Conservation (phyloP, 768 basidiomycete genomes). For the Suillus plorans region DNA sequence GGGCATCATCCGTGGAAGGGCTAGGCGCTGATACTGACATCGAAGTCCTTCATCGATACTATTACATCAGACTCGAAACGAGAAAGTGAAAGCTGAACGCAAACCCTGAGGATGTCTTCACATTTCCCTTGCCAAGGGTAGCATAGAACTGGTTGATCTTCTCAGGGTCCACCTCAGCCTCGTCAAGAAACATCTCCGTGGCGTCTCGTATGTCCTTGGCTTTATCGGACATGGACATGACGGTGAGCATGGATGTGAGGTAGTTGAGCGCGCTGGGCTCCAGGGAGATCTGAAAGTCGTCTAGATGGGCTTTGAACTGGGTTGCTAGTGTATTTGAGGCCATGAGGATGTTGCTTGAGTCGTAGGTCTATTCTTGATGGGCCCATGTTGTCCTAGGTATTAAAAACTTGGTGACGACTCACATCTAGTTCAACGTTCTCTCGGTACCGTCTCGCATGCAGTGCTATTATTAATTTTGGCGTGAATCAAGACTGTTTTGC, state of each 20-base stretch:
- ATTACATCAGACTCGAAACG: not conserved
- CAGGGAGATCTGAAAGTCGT: slow-evolving; percentile 9
- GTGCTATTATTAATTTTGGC: not conserved
- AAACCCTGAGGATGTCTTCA: not conserved
- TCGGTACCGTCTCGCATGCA: not conserved
- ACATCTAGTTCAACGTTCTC: not conserved
- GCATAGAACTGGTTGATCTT: slow-evolving; percentile 12
- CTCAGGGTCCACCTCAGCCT: slow-evolving; percentile 10
- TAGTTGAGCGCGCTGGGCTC: slow-evolving; percentile 14
- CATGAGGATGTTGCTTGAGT: not conserved
- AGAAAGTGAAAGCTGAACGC: not conserved
- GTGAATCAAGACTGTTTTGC: no score
- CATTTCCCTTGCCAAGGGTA: slow-evolving; percentile 1
- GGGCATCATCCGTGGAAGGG: not conserved
- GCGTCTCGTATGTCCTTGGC: slow-evolving; percentile 3
- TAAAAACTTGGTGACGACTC: slow-evolving; percentile 1
- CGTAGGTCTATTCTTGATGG: not conserved
- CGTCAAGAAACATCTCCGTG: slow-evolving; percentile 15
- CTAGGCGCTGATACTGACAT: not conserved
- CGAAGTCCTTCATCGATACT: not conserved
- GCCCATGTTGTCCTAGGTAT: not conserved
- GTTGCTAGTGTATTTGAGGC: slow-evolving; percentile 1
- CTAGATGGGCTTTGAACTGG: slow-evolving; percentile 7
- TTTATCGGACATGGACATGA: slow-evolving; percentile 8
- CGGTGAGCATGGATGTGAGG: slow-evolving; percentile 12